These are phyloP conservation scores for Penicillium fimorum DNA, from an alignment of 495 filamentous ascomycete genomes.

Conservation along the genomic window DNA sequence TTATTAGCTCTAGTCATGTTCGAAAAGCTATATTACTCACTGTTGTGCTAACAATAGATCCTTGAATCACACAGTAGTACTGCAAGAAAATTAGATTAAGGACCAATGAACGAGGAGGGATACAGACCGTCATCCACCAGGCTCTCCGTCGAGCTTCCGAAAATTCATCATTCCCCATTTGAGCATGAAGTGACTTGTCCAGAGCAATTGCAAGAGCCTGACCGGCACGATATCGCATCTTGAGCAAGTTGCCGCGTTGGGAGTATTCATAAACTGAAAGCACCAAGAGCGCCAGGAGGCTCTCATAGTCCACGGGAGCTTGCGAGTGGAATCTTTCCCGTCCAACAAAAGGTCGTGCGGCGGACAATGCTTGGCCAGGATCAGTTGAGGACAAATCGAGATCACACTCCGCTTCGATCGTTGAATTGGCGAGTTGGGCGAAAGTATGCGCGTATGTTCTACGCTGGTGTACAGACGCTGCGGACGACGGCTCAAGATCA, in stretches of 20 bases:
- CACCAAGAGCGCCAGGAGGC: conserved; percentile 53
- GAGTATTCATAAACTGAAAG: conserved; percentile 61
- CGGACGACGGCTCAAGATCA: conserved; percentile 46
- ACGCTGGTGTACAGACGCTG: conserved; percentile 47
- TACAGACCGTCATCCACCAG: conserved; percentile 62
- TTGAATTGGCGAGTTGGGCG: conserved; percentile 52
- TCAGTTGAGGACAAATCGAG: conserved; percentile 52
- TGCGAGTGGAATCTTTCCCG: conserved; percentile 52
- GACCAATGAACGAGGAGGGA: not conserved
- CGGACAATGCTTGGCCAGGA: conserved; percentile 52
- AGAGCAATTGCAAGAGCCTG: conserved; percentile 56
- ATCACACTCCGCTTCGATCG: conserved; percentile 57
- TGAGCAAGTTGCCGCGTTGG: conserved; percentile 59
- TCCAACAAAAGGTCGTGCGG: conserved; percentile 39
- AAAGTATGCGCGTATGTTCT: conserved; percentile 55
- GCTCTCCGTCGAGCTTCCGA: conserved; percentile 55
- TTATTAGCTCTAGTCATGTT: conserved; percentile 10
- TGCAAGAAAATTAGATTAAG: conserved; percentile 23
- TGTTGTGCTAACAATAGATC: conserved; percentile 59
- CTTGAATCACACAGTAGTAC: conserved; percentile 60
- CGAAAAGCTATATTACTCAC: conserved; percentile 33
- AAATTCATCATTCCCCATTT: conserved; percentile 45
- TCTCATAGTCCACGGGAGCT: conserved; percentile 53
- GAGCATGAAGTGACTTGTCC: conserved; percentile 51
- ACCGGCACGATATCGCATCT: conserved; percentile 58